Conservation (phyloP, 2,329 filamentous ascomycete genomes). For the Aspergillus ruber region DNA sequence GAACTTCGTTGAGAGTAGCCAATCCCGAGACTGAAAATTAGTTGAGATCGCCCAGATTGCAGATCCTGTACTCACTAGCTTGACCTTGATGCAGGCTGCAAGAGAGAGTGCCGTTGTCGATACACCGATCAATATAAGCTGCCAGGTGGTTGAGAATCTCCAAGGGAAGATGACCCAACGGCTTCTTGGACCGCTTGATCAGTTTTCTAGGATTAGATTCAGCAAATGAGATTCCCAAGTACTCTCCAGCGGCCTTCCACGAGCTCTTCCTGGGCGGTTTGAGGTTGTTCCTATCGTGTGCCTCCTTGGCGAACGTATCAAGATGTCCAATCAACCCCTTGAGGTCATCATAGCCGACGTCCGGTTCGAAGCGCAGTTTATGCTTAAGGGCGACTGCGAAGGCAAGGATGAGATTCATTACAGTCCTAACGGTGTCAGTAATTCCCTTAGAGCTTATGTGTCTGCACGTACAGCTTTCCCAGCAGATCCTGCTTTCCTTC, state of each 20-base stretch:
- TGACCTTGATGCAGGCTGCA: constrained; percentile 32
- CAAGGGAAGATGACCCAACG: constrained; percentile 74
- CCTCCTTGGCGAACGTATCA: constrained; percentile 64
- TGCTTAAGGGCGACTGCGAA: constrained; percentile 76
- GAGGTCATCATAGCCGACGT: constrained; percentile 69
- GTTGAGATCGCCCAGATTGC: not conserved
- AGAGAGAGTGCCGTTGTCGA: constrained; percentile 37
- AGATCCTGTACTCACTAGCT: constrained; percentile 21
- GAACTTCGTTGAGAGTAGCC: constrained; percentile 61
- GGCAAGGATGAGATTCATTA: constrained; percentile 70
- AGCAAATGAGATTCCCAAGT: constrained; percentile 70
- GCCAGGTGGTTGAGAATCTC: constrained; percentile 71
- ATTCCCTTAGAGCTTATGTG: not conserved
- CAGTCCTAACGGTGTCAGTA: constrained; percentile 35
- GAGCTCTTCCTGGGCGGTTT: constrained; percentile 40
- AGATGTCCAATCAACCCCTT: constrained; percentile 63
- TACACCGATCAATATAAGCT: constrained; percentile 57
- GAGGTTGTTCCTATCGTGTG: constrained; percentile 39
- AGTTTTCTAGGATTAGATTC: constrained; percentile 70
- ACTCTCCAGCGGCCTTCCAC: constrained; percentile 63
- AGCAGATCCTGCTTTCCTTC: constrained; percentile 61
- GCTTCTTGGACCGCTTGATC: constrained; percentile 65
- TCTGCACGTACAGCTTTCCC: constrained; percentile 51
- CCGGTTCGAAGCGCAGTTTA: constrained; percentile 76
- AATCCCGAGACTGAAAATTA: constrained; percentile 28